Evolutionary conservation across 1,139 yeast genomes (phyloP).

Genomic region (Saccharomyces uvarum): DNA sequence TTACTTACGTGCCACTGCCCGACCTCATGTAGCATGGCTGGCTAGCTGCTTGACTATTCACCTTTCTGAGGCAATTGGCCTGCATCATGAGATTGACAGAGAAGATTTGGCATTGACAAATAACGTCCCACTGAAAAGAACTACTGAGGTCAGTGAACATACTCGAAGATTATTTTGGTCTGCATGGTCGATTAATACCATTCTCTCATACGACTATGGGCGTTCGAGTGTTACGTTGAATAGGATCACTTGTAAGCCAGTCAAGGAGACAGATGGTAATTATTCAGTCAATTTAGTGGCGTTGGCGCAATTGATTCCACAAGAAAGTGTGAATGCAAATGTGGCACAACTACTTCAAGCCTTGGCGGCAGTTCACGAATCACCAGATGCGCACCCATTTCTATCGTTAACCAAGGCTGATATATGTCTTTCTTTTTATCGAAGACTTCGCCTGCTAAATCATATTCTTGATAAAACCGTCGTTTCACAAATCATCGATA

Average conservation of each 20-base stretch:
- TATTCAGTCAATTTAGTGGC: not conserved
- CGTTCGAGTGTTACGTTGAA: constrained; percentile 7
- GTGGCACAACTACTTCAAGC: not conserved
- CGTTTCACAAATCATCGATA: constrained; percentile 6
- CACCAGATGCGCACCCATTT: constrained; percentile 8
- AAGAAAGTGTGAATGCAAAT: not conserved
- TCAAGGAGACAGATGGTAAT: constrained; percentile 1
- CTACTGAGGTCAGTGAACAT: constrained; percentile 1
- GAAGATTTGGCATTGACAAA: constrained; percentile 3
- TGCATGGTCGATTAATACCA: constrained; percentile 10
- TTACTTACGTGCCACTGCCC: constrained; percentile 8
- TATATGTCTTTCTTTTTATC: constrained; percentile 9
- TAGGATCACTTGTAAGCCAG: constrained; percentile 7
- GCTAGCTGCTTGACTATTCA: constrained; percentile 11
- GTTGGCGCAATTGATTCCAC: not conserved
- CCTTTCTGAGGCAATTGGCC: constrained; percentile 9
- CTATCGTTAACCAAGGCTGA: constrained; percentile 9
- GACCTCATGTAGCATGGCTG: constrained; percentile 11
- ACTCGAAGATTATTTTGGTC: constrained; percentile 10
- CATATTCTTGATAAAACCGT: constrained; percentile 6
- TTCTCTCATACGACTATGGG: constrained; percentile 10
- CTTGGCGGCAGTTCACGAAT: constrained; percentile 1
- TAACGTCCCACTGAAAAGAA: not conserved
- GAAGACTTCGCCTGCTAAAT: constrained; percentile 8
- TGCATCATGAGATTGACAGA: constrained; percentile 9